Base-by-base conservation (phyloP, 495 filamentous ascomycete genomes). In the Penicillium odoratum region DNA sequence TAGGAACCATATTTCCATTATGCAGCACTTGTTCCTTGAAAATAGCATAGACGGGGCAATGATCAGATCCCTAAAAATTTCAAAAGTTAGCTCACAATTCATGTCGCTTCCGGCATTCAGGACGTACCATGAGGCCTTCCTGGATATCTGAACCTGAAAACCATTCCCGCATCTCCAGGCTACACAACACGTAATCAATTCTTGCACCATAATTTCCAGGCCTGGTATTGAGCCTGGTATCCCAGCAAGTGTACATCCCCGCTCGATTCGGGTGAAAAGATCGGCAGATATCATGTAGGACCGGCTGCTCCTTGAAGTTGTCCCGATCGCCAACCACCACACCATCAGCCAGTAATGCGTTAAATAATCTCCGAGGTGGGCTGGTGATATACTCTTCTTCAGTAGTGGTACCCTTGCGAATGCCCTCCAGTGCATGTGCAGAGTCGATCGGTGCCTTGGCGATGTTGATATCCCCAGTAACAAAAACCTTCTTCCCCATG, bases 221-320 rank as follows among this genome's bases (percentile, higher is more conserved):
- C 36, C 94, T 81, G 21, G 88, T 87, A 70, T 95, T 95, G 62
- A 89, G 88, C 67, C 85, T 87, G 54, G 89, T 87, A 56, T 96
- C 90, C 92, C 92, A 93, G 68, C 93, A 96, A 7, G 94, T 98
- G 71, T 90, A 98, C 94, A 98, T 98, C 46, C 93, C 92, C 55
- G 77, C 78, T 6, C 94, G 84, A 33, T 73, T 74, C 3, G 90
- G 88, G 69, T 97, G 90, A 64, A 93, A 94, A 29, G 83, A 85
- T 55, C 94, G 81, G 69, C 90, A 93, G 48, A 95, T 83, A 78
- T 98, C 94, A 80, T 87, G 87, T 57, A 98, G 76, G 8, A 92
- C 82, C 4, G 92, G 85, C 34, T 83, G 58, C 62, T 93, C 89
- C 57, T 91, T 83, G 3, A 84, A 87, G 57, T 83, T 78, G 53